Base-by-base conservation (phyloP, 1,139 yeast species). In the Magnusiomyces tetraspermus region DNA sequence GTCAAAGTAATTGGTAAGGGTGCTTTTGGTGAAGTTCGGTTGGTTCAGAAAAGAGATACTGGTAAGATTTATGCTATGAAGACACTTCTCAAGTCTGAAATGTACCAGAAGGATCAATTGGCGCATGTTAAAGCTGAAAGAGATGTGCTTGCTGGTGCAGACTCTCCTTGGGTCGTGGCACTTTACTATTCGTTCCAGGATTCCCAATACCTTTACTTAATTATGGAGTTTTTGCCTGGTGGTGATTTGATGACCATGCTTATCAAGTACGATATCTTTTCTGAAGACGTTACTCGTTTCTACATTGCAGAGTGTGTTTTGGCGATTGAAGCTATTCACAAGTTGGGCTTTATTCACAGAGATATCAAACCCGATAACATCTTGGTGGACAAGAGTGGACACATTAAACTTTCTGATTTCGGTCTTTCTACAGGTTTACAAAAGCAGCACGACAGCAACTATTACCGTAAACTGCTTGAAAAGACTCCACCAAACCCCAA, bases 241-340 rank as follows among this genome's bases (percentile, higher is more conserved):
- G 89, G 89, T 28, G 89, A 82, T 64, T 72, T 82, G 58, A 82
- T 82, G 89, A 82, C 89, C 1, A 82, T 82, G 86, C 77, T 82
- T 63, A 82, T 82, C 64, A 76, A 85, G 67, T 82, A 85, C 76
- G 87, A 82, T 59, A 79, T 82, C 26, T 82, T 82, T 63, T 78
- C 85, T 2, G 89, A 82, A 61, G 89, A 82, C 63, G 80, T 82
- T 57, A 82, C 89, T 10, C 69, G 88, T 49, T 82, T 82, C 64
- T 82, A 83, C 68, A 82, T 82, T 79, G 89, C 89, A 2, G 89
- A 82, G 66, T 82, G 88, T 69, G 87, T 82, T n/a, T 74, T 83
- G 62, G 88, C 89, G 1, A 82, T 82, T 53, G 88, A 83, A 62
- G 87, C 87, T 23, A 80, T 82, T 55, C 88, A 82, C 67, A 80